Evolutionary conservation across 495 filamentous ascomycete species (phyloP).

Genomic region (Aspergillus indologenus): DNA sequence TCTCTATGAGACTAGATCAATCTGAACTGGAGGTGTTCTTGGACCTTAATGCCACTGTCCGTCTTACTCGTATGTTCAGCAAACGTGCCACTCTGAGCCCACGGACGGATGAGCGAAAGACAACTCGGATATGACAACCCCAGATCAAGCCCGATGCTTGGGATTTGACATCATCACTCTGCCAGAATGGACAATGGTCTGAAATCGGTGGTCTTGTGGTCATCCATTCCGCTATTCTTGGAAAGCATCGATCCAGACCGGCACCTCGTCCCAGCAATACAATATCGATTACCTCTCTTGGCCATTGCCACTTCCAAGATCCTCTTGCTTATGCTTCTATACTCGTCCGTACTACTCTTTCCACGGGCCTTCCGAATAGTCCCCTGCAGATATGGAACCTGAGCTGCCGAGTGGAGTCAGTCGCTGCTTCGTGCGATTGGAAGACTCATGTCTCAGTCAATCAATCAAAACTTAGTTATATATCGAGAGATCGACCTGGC

Average conservation of each 20-base stretch:
- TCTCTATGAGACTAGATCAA: not conserved
- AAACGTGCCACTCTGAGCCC: not conserved
- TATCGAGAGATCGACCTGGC: not conserved
- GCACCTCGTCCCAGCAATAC: not conserved
- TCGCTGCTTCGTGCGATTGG: not conserved
- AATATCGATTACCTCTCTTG: not conserved
- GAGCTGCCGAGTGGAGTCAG: not conserved
- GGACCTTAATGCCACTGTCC: not conserved
- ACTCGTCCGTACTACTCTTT: not conserved
- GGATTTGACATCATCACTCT: no score
- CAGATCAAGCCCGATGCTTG: no score
- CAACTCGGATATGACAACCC: not conserved
- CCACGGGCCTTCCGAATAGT: not conserved
- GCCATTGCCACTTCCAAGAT: not conserved
- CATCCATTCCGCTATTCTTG: not conserved
- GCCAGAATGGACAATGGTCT: not conserved
- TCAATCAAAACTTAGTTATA: no score
- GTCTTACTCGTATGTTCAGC: not conserved
- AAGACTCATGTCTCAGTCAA: not conserved
- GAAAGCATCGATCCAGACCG: not conserved
- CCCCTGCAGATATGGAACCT: not conserved
- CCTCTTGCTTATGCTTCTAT: not conserved
- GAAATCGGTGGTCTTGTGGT: not conserved
- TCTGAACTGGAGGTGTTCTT: not conserved
- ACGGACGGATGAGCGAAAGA: not conserved